Evolutionary conservation across 805 yeast genomes (phyloP).

Genomic region (Ogataea wickerhamii): DNA sequence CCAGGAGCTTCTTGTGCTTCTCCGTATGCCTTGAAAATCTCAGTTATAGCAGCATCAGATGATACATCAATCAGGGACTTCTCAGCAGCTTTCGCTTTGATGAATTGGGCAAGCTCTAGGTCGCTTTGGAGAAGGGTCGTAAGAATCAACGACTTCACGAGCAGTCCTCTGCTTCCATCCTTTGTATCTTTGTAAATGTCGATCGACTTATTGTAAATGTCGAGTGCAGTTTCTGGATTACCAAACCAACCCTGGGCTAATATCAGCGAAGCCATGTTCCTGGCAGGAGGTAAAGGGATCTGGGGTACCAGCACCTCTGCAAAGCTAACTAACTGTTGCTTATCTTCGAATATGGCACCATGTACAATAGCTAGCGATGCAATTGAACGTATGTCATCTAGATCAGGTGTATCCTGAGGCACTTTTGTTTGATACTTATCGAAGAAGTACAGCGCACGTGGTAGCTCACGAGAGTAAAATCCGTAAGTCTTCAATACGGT

Average conservation of each 20-base stretch:
- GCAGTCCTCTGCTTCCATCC: constrained; percentile 19
- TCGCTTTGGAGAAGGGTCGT: constrained; percentile 25
- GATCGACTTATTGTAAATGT: constrained; percentile 30
- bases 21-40: constrained; percentile 31
- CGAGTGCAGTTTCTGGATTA: constrained; percentile 27
- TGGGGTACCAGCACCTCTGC: constrained; percentile 30
- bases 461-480: constrained; percentile 22
- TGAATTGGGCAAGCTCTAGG: constrained; percentile 31
- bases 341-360: constrained; percentile 18
- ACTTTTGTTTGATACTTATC: constrained; percentile 24
- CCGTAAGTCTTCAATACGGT: constrained; percentile 23
- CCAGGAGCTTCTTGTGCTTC: constrained; percentile 22
- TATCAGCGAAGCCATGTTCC: constrained; percentile 24
- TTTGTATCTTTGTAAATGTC: constrained; percentile 15
- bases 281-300: constrained; percentile 23
- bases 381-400: constrained; percentile 19
- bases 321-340: constrained; percentile 13
- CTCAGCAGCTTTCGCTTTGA: constrained; percentile 28
- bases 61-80: constrained; percentile 23
- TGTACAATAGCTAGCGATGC: constrained; percentile 24
- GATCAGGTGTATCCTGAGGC: constrained; percentile 22
- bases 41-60: constrained; percentile 21
- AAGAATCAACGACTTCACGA: constrained; percentile 27
- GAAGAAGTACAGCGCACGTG: constrained; percentile 20
- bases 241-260: constrained; percentile 30